Percentiles rank a stretch among this genome's conserved stretches.
These are phyloP conservation scores for Posidonia australis DNA, from an alignment of 106 monocot species.

Conservation along the genomic window DNA sequence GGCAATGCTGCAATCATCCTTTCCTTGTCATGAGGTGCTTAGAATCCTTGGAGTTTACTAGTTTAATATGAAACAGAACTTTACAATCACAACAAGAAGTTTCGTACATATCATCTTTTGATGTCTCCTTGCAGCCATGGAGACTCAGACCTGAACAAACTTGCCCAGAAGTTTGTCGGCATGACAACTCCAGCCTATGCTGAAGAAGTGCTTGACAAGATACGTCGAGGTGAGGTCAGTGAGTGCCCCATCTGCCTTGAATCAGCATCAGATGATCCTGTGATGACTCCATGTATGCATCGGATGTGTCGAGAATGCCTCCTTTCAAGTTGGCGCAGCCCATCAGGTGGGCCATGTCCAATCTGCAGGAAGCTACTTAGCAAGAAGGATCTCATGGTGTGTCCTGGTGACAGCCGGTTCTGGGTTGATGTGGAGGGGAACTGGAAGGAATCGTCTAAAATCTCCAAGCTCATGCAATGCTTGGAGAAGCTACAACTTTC, in stretches of 20 bases:
- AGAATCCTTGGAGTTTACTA: background rate
- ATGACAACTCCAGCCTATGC: slow-evolving; percentile 34
- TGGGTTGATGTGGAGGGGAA: slow-evolving; percentile 47
- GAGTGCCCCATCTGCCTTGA: slow-evolving; percentile 91
- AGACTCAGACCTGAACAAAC: slow-evolving; percentile 46
- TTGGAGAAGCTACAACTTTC: slow-evolving; percentile 25
- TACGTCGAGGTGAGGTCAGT: slow-evolving; percentile 44
- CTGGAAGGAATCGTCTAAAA: slow-evolving; percentile 72
- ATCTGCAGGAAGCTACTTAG: slow-evolving; percentile 43
- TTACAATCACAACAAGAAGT: too few species aligned
- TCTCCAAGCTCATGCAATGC: slow-evolving; percentile 42
- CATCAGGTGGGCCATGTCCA: slow-evolving; percentile 56
- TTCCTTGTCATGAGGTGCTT: slow-evolving; percentile 64
- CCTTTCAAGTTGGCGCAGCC: slow-evolving; percentile 46
- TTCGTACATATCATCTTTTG: too few species aligned
- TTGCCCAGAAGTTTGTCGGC: slow-evolving; percentile 49
- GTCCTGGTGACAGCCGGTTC: slow-evolving; percentile 37
- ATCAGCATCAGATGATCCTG: slow-evolving; percentile 76
- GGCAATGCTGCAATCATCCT: slow-evolving; percentile 90
- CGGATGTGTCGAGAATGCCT: slow-evolving; percentile 87
- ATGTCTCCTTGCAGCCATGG: slow-evolving; percentile 28
- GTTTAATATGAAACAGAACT: too few species aligned
- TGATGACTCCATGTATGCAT: slow-evolving; percentile 73
- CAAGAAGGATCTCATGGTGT: slow-evolving; percentile 44
- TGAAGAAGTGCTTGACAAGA: slow-evolving; percentile 61